Base-by-base conservation (phyloP, 2,329 filamentous ascomycete genomes). In the Penicillium oxalicum region DNA sequence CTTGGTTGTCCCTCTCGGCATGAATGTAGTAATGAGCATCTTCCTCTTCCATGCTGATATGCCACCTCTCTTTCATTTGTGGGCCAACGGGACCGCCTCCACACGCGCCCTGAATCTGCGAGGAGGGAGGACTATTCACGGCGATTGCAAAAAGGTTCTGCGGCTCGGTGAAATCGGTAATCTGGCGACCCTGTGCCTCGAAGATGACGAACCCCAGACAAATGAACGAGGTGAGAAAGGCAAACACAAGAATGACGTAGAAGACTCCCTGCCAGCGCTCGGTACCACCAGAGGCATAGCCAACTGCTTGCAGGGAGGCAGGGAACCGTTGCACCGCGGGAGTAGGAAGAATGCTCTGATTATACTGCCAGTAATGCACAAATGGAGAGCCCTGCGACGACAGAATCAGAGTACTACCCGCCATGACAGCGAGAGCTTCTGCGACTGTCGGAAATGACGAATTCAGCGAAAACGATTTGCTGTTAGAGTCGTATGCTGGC, bases 101-200 rank as follows among this genome's bases (percentile, higher is more conserved):
- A 58, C 80, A 82, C 5, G 72, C 75, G 0, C 81, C 81, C 0
- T 72, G 70, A n/a, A 84, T 56, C 3, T 71, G 65, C 2, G 72
- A 61, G 5, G 71, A 76, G 0, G 77, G 75, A 0, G 80, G 80
- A 26, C 74, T 79, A 61, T 89, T 89, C 45, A 91, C 74, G 2
- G 86, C 84, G 0, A 90, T 68, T 0, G 82, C 74, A 59, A 91
- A 90, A 2, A 90, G 70, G 61, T 90, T 90, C 46, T 84, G 81
- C 0, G 87, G 85, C 59, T 91, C 87, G 0, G 83, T 87, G 61
- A 86, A 90, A 69, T 91, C 88, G 0, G 85, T 90, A 6, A 91
- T 80, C 24, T 88, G 77, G 0, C 80, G 79, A 0, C 72, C 71
- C 5, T 71, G 62, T 54, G 77, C 60, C 45, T 80, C 73, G 40